phyloP scores from a whole-genome alignment of 2,329 filamentous ascomycete species.

The Alternaria atra region DNA sequence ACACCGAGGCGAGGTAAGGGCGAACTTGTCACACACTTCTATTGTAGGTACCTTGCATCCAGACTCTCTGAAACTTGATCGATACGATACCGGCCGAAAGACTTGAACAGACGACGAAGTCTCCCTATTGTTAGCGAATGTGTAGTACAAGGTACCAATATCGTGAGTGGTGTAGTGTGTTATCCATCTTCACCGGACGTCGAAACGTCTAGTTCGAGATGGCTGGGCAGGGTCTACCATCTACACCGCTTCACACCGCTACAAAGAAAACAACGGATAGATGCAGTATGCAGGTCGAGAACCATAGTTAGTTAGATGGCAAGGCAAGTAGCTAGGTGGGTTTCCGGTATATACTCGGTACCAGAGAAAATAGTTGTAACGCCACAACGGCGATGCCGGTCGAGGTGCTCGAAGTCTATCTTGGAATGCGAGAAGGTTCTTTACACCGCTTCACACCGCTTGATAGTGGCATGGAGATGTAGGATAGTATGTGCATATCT shows the following conservation, averaged over 20 bases:
- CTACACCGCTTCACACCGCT: constrained; percentile 34
- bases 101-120: not conserved
- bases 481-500: not conserved
- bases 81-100: not conserved
- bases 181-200: constrained; percentile 18
- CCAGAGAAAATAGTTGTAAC: not conserved
- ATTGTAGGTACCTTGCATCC: not conserved
- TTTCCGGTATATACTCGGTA: not conserved
- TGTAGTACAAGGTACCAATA: not conserved
- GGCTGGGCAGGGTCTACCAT: not conserved
- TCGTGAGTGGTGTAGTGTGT: not conserved
- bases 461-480: not conserved
- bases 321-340: not conserved
- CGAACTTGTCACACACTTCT: not conserved
- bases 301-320: not conserved
- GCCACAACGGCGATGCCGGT: not conserved
- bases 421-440: not conserved
- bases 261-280: not conserved
- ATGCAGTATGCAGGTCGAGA: not conserved
- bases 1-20: not conserved
- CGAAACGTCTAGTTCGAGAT: not conserved
- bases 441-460: not conserved
- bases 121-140: not conserved
- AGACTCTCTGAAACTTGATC: not conserved
- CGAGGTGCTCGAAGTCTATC: not conserved